Percentiles rank a stretch among this genome's conserved stretches.
phyloP scores from a whole-genome alignment of 2,329 filamentous ascomycete genomes.

The Botryotinia globosa region DNA sequence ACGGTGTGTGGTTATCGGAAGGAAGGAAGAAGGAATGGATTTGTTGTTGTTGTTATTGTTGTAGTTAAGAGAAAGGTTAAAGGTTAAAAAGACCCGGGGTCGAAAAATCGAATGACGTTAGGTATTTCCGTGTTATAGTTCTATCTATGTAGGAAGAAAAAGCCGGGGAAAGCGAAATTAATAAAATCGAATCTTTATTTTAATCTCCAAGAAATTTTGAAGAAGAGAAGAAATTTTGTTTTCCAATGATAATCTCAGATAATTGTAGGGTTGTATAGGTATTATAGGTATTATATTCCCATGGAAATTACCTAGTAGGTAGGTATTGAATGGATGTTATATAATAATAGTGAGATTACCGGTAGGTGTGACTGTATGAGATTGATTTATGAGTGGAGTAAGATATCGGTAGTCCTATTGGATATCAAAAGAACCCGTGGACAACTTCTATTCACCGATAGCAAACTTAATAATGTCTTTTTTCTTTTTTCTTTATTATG shows the following conservation, averaged over 20 bases:
- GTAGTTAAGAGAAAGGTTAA: not conserved
- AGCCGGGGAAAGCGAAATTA: not conserved
- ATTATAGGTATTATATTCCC: too few species aligned
- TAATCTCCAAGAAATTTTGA: not conserved
- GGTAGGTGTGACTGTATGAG: not conserved
- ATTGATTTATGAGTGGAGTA: not conserved
- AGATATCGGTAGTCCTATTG: not conserved
- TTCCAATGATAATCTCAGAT: not conserved
- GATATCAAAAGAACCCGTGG: not conserved
- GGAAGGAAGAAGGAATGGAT: not conserved
- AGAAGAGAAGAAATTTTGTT: not conserved
- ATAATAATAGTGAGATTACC: too few species aligned
- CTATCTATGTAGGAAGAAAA: not conserved
- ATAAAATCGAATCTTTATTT: not conserved
- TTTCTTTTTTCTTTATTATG: not conserved
- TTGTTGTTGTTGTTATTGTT: not conserved
- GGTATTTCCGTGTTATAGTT: too few species aligned
- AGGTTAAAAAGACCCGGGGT: not conserved
- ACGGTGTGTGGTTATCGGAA: slow-evolving; percentile 5
- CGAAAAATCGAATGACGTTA: slow-evolving; percentile 10
- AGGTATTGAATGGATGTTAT: not conserved
- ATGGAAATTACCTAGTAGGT: too few species aligned
- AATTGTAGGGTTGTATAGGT: not conserved
- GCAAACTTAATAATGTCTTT: not conserved
- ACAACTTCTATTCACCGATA: not conserved